phyloP scores from a whole-genome alignment of 169 alveolate species.

The Eimeria praecox region DNA sequence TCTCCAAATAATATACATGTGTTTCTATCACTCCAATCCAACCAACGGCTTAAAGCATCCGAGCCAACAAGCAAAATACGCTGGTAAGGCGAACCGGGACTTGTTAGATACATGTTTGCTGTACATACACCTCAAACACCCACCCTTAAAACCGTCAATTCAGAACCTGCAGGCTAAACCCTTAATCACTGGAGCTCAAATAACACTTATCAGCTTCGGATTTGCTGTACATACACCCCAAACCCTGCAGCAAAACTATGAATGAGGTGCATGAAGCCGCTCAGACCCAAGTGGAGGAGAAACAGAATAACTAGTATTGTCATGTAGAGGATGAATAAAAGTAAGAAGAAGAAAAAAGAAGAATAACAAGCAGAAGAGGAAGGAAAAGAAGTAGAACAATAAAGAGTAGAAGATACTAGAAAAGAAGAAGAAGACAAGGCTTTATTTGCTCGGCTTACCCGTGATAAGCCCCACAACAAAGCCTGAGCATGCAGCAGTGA shows the following conservation, averaged over 20 bases:
- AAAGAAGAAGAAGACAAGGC: neutral
- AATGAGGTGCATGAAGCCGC: no score
- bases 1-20: constrained; percentile 88
- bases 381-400: neutral
- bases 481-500: constrained; percentile 88
- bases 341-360: no score
- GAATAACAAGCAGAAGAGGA: neutral
- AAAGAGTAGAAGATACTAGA: neutral
- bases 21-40: constrained; percentile 87
- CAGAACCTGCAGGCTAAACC: neutral
- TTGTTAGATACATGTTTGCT: constrained; percentile 61
- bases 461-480: constrained; percentile 86
- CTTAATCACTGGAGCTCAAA: neutral
- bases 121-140: neutral
- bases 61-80: constrained; percentile 84
- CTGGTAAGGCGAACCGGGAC: constrained; percentile 73
- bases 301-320: no score
- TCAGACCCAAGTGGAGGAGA: no score
- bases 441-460: constrained; percentile 65
- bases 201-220: neutral
- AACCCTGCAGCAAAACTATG: neutral
- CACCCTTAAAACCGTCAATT: neutral
- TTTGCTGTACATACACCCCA: no score
- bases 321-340: no score
- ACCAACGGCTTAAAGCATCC: constrained; percentile 86